Conservation (phyloP, 192 early-diverging fungal species). For the Haplosporangium gracile region DNA sequence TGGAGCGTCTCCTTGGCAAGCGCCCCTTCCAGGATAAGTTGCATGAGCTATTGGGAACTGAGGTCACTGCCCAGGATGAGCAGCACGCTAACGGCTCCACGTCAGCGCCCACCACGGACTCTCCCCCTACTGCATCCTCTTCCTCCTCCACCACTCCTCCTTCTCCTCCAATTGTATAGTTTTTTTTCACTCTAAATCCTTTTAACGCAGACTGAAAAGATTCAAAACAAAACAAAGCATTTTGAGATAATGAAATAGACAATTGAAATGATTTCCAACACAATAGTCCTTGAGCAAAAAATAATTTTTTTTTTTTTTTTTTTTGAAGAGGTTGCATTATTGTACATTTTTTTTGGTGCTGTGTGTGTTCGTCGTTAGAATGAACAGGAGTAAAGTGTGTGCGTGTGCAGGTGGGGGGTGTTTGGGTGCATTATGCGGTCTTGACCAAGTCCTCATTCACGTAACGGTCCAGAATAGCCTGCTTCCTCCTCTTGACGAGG, state of each 20-base stretch:
- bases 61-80: constrained; percentile 30
- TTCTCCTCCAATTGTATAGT: constrained; percentile 26
- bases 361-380: neutral
- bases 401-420: neutral
- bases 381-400: neutral
- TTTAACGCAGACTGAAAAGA: neutral
- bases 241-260: neutral
- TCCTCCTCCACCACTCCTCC: neutral
- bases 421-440: neutral
- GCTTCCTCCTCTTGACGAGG: constrained; percentile 77
- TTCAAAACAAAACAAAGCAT: neutral
- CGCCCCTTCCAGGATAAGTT: constrained; percentile 82
- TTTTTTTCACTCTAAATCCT: neutral
- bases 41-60: constrained; percentile 49
- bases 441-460: constrained; percentile 51
- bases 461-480: constrained; percentile 70
- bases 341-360: neutral
- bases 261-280: neutral
- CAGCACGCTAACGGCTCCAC: constrained; percentile 25
- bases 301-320: no score
- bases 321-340: neutral
- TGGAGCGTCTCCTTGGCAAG: constrained; percentile 90
- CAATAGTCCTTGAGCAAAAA: neutral
- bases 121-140: neutral
- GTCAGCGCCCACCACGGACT: constrained; percentile 23